Evolutionary conservation across 2,329 filamentous ascomycete genomes (phyloP).

Genomic region (Cladosporium sp.): DNA sequence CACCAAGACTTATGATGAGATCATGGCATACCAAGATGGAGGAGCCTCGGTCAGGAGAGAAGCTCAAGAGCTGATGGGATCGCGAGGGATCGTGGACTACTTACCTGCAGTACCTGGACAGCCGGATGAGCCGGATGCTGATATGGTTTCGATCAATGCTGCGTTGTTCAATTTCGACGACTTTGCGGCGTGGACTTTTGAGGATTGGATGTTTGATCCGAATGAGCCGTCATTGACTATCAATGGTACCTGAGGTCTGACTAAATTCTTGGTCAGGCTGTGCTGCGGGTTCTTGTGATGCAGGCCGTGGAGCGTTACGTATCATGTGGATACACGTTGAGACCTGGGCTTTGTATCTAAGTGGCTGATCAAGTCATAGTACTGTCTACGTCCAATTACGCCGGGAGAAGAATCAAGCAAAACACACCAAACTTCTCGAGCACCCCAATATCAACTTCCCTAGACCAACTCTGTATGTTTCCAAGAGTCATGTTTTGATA

Average conservation of each 20-base stretch:
- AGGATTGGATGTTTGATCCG: constrained; percentile 32
- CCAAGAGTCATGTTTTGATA: neutral
- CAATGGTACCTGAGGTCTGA: neutral
- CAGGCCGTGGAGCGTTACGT: neutral
- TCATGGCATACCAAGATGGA: constrained; percentile 35
- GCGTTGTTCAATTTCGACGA: constrained; percentile 32
- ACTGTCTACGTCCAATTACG: neutral
- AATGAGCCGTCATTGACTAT: constrained; percentile 20
- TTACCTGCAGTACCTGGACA: constrained; percentile 15
- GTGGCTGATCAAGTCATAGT: neutral
- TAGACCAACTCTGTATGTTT: neutral
- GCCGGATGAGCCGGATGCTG: neutral
- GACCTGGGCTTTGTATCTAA: neutral
- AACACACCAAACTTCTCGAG: neutral
- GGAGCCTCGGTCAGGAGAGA: neutral
- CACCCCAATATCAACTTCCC: neutral
- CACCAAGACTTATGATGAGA: constrained; percentile 33
- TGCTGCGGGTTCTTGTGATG: neutral
- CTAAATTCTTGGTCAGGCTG: neutral
- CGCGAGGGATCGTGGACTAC: constrained; percentile 21
- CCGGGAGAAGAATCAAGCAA: neutral
- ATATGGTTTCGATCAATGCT: neutral
- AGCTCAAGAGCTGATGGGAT: neutral
- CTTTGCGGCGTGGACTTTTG: constrained; percentile 35
- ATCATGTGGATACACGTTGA: neutral